A percentile compares a stretch with the other conserved stretches of the same genome.
These are phyloP conservation scores for Solanum ossicruentum DNA, from an alignment of 257 asterid genomes.

Conservation along the genomic window DNA sequence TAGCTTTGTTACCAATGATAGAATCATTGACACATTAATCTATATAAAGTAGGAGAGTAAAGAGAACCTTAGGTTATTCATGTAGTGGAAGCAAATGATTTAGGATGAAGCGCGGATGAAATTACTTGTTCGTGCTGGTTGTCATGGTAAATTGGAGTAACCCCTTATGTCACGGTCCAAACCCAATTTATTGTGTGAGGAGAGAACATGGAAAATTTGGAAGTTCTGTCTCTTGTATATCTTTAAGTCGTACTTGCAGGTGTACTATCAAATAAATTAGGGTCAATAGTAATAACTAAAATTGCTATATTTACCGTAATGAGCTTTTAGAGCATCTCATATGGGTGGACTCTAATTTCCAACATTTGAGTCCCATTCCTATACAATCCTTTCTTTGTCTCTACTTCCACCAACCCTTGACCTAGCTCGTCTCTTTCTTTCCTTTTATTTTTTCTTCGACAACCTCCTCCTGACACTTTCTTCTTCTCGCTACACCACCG, in stretches of 20 bases:
- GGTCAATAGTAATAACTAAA: not conserved
- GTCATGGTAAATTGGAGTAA: not conserved
- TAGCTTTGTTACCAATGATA: not conserved
- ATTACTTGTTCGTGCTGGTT: not conserved
- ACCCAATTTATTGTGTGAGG: not conserved
- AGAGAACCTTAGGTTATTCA: not conserved
- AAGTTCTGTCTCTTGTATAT: not conserved
- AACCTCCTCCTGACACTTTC: not conserved
- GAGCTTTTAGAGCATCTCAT: not conserved
- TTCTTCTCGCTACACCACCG: not conserved
- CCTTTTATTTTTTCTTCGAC: not conserved
- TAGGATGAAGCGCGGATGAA: not conserved
- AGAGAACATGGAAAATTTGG: not conserved
- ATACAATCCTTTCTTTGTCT: not conserved
- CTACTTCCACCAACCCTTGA: not conserved
- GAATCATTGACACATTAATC: not conserved
- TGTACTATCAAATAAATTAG: not conserved
- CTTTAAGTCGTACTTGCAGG: not conserved
- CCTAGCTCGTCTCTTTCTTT: not conserved
- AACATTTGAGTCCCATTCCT: not conserved
- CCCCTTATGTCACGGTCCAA: not conserved
- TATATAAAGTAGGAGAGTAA: not conserved
- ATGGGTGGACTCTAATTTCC: not conserved
- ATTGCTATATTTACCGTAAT: not conserved
- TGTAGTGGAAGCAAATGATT: not conserved